Conservation (phyloP, 75 land plant species). For the Chamaecyparis obtusa region DNA sequence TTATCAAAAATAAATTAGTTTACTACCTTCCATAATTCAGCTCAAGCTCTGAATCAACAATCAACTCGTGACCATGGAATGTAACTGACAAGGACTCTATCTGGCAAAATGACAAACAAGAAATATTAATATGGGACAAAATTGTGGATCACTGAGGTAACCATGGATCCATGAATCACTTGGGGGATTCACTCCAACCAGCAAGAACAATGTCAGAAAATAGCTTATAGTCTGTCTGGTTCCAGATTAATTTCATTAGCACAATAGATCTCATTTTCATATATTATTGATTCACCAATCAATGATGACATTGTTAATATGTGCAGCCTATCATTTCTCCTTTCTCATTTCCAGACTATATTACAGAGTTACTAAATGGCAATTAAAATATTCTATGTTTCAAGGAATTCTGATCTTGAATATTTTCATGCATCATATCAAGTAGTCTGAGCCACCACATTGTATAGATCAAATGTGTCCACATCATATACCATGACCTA, state of each 20-base stretch:
- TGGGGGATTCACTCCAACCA: background rate
- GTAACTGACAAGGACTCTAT: constrained; percentile 86
- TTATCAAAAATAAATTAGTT: background rate
- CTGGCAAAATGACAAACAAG: constrained; percentile 34
- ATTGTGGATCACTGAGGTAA: background rate
- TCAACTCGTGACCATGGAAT: constrained; percentile 95
- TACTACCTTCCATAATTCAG: constrained; percentile 96
- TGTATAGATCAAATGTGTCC: background rate
- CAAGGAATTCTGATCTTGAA: too few species aligned
- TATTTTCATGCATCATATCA: too few species aligned
- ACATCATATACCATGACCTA: background rate
- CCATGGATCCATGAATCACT: background rate
- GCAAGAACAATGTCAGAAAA: background rate
- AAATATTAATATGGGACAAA: background rate
- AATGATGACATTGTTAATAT: background rate
- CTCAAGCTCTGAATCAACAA: constrained; percentile 86
- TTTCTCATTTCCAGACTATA: background rate
- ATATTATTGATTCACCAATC: background rate
- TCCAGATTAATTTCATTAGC: background rate
- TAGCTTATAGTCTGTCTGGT: background rate
- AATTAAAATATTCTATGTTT: too few species aligned
- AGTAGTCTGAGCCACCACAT: too few species aligned
- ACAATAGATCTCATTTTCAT: background rate
- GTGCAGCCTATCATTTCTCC: background rate
- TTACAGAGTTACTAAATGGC: too few species aligned